These are phyloP conservation scores for Diaporthe velutina DNA, from an alignment of 2,329 filamentous ascomycete genomes.

Conservation along the genomic window DNA sequence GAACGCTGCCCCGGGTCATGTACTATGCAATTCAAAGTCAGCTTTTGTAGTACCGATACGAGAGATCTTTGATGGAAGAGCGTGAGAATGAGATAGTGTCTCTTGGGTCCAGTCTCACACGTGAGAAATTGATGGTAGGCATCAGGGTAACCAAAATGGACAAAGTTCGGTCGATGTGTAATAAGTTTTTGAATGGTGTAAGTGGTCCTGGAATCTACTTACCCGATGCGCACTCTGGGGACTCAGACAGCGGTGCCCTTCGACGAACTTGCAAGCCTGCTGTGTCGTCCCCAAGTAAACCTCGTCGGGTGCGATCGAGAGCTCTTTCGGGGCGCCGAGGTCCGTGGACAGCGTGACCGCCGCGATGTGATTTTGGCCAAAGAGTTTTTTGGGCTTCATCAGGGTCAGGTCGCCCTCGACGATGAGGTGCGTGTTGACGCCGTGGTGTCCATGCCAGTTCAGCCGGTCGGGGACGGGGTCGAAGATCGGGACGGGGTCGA, in stretches of 20 bases:
- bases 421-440: conserved; percentile 51
- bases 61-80: background rate
- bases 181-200: background rate
- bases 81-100: too few relatives aligned
- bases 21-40: background rate
- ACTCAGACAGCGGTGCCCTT: conserved; percentile 9
- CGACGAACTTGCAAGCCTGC: conserved; percentile 4
- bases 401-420: conserved; percentile 48
- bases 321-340: background rate
- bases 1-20: background rate
- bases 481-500: too few relatives aligned
- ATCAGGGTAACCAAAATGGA: background rate
- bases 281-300: background rate
- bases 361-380: background rate
- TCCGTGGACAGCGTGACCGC: background rate
- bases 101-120: background rate
- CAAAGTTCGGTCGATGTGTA: background rate
- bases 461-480: background rate
- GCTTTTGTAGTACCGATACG: rapidly evolving
- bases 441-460: conserved; percentile 41
- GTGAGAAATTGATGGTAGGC: too few relatives aligned
- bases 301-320: background rate
- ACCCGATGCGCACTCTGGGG: background rate
- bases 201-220: background rate
- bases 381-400: background rate